These are phyloP conservation scores for Mucor piriformis DNA, from an alignment of 371 early-diverging fungal species.

Conservation along the genomic window DNA sequence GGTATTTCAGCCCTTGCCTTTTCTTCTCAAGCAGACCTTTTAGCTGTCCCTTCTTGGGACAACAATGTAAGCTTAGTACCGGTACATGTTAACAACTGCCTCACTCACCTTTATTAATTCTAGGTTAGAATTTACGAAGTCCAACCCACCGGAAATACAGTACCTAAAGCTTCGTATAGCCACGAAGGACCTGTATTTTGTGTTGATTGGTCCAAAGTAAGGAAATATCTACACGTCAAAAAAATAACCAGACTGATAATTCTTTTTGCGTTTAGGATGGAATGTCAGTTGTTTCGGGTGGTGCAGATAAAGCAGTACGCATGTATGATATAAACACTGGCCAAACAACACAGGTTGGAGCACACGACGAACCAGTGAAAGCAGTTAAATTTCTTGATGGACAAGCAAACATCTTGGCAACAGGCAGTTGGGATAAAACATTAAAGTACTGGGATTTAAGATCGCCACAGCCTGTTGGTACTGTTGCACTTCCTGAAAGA, in stretches of 20 bases:
- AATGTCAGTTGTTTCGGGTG: conserved; percentile 39
- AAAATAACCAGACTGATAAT: background rate
- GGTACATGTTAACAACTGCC: too few species aligned
- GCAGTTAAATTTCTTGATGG: conserved; percentile 74
- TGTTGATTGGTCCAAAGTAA: conserved; percentile 87
- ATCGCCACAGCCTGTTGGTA: conserved; percentile 71
- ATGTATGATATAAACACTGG: conserved; percentile 81
- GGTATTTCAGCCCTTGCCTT: conserved; percentile 76
- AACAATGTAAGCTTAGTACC: conserved; percentile 60
- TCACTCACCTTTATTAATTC: background rate
- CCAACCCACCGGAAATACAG: conserved; percentile 68
- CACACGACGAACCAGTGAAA: conserved; percentile 81
- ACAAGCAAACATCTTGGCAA: conserved; percentile 70
- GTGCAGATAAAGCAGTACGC: conserved; percentile 77
- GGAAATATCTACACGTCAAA: background rate
- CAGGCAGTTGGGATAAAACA: conserved; percentile 96
- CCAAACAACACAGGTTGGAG: conserved; percentile 76
- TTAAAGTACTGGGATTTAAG: conserved; percentile 93
- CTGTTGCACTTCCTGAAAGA: conserved; percentile 82
- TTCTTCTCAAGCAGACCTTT: conserved; percentile 74
- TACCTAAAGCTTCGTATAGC: conserved; percentile 76
- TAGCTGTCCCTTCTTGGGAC: conserved; percentile 91
- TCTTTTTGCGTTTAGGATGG: conserved; percentile 27
- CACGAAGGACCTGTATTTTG: conserved; percentile 89
- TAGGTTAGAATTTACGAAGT: conserved; percentile 93